Conservation (phyloP, 2,329 filamentous ascomycete genomes). For the Botryotinia narcissicola region DNA sequence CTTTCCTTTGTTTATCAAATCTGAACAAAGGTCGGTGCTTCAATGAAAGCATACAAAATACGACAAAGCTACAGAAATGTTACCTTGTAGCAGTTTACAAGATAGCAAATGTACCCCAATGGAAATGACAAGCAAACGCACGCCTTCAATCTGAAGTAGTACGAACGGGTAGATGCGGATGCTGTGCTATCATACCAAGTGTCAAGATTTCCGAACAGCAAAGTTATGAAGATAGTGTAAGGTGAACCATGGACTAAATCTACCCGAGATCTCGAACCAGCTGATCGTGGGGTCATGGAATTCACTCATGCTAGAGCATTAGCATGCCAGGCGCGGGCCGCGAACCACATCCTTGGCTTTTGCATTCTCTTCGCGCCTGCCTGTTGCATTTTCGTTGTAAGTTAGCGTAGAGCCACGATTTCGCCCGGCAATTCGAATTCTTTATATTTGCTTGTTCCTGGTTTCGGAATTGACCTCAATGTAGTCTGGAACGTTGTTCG, state of each 20-base stretch:
- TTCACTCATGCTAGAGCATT: slow-evolving; percentile 7
- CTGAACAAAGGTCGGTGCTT: not conserved
- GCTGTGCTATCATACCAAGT: slow-evolving; percentile 8
- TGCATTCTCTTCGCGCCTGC: slow-evolving; percentile 18
- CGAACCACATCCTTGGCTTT: not conserved
- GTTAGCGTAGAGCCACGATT: not conserved
- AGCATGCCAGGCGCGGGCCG: slow-evolving; percentile 3
- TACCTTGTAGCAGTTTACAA: slow-evolving; percentile 8
- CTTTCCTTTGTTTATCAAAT: slow-evolving; percentile 11
- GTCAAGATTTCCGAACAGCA: slow-evolving; percentile 14
- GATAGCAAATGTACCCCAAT: slow-evolving; percentile 13
- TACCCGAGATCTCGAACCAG: slow-evolving; percentile 21
- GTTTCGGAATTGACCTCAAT: not conserved
- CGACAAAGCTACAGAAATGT: not conserved
- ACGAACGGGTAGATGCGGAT: slow-evolving; percentile 15
- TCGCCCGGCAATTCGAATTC: not conserved
- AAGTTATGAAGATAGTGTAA: not conserved
- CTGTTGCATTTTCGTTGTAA: slow-evolving; percentile 14
- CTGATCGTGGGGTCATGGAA: slow-evolving; percentile 17
- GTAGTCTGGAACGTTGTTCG: slow-evolving; percentile 4
- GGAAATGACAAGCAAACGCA: not conserved
- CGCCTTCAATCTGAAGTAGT: not conserved
- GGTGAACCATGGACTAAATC: not conserved
- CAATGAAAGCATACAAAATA: not conserved
- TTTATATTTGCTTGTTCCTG: slow-evolving; percentile 17